Evolutionary conservation across 805 yeast species (phyloP).

Genomic region (Candida yuanshanica): DNA sequence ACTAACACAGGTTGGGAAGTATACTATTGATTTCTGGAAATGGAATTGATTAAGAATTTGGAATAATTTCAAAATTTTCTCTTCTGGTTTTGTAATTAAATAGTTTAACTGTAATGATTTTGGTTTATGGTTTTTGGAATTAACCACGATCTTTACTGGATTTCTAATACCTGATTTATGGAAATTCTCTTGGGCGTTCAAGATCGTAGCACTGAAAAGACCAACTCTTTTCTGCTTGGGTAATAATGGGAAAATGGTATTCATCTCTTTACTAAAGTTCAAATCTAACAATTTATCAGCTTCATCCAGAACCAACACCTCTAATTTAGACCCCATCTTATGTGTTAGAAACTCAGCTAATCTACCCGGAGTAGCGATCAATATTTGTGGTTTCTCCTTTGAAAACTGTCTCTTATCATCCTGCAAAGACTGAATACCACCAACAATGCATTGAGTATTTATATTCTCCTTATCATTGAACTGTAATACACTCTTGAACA

Average conservation of each 20-base stretch:
- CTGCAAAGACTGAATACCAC: conserved; percentile 55
- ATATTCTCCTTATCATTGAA: conserved; percentile 51
- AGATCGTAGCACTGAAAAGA: conserved; percentile 87
- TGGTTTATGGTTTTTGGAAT: conserved; percentile 51
- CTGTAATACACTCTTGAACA: conserved; percentile 52
- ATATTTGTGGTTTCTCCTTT: conserved; percentile 56
- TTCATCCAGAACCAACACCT: conserved; percentile 79
- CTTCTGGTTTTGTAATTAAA: conserved; percentile 49
- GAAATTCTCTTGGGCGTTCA: conserved; percentile 71
- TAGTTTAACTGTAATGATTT: conserved; percentile 57
- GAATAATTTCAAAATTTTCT: conserved; percentile 56
- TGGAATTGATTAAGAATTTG: conserved; percentile 45
- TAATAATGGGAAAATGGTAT: conserved; percentile 55
- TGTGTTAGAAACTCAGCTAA: conserved; percentile 61
- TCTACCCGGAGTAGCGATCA: conserved; percentile 93
- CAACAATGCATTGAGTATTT: conserved; percentile 57
- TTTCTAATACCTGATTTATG: conserved; percentile 89
- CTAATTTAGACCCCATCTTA: conserved; percentile 55
- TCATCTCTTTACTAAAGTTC: conserved; percentile 66
- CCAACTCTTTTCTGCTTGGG: conserved; percentile 96
- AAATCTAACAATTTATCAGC: conserved; percentile 85
- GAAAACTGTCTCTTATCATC: conserved; percentile 65
- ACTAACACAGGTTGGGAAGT: conserved; percentile 84
- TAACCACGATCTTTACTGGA: conserved; percentile 84
- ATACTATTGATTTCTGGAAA: conserved; percentile 80